Base-by-base conservation (phyloP, 257 asterid genomes). In the Penstemon newberryi region DNA sequence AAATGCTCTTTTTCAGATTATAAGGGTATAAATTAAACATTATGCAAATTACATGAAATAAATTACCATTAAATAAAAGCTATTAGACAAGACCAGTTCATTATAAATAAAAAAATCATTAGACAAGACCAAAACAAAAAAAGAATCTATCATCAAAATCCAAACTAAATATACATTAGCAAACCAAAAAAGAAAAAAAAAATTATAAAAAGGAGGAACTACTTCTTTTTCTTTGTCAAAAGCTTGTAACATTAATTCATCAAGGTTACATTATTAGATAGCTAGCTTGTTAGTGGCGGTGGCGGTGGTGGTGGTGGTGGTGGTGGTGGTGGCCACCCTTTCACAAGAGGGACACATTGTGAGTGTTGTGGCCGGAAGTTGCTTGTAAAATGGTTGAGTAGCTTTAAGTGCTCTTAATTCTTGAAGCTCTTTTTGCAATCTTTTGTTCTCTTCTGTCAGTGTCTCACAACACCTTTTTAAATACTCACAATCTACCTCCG, bases 261-360 rank as follows among this genome's bases (percentile, higher is more conserved):
- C 80, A 80, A 74, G 76, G 70, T 70, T 66, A 5, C 72, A 78
- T 52, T 65, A 63, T 40, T 67, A 69, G 7, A 83, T 72, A 6
- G 80, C 54, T 2, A 71, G 71, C 8, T 73, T 60, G 37, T 67
- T 71, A 47, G 75, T 8, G 0, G 46, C 44, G 5, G 69, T n/a
- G 12, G 68, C 2, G 37, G 76, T 7, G 52, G 67, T 0, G 5
- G 74, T 0, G 46, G 81, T 0, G 46, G 82, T 0, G 63, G 79
- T 4, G 71, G 85, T 4, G 74, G 85, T 58, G 66, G 95, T 13
- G 66, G 74, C 86, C 1, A 87, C 89, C 70, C 92, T 86, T 46
- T 87, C 92, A 47, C 98, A 92, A 4, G 98, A 87, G 0, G 98
- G 98, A 38, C 98, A 89, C 92, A 92, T 92, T 6, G 96, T 87